Evolutionary conservation across 352 stramenopile species (phyloP).

Genomic region (Thraustochytrium aureum): DNA sequence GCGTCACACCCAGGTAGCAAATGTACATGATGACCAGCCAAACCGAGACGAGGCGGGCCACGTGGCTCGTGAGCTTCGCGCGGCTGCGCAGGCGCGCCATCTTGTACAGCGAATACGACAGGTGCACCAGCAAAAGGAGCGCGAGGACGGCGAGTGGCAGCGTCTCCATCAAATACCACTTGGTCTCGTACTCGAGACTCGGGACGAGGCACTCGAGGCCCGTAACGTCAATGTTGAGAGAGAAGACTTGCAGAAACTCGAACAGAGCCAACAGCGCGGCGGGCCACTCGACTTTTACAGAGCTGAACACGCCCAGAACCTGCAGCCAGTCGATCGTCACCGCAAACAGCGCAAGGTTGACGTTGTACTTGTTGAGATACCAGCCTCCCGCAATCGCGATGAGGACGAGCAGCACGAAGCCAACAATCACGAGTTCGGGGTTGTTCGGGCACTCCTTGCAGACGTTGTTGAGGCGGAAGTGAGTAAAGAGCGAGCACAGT

Average conservation of each 20-base stretch:
- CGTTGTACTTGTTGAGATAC: slow-evolving; percentile 54
- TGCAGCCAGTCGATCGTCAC: slow-evolving; percentile 81
- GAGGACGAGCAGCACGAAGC: slow-evolving; percentile 46
- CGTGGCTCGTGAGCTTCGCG: slow-evolving; percentile 18
- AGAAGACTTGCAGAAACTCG: slow-evolving; percentile 70
- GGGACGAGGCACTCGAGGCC: slow-evolving; percentile 73
- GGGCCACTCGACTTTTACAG: slow-evolving; percentile 70
- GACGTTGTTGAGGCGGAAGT: slow-evolving; percentile 57
- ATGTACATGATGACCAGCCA: slow-evolving; percentile 54
- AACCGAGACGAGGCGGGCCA: slow-evolving; percentile 12
- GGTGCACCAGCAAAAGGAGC: slow-evolving; percentile 46
- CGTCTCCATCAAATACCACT: slow-evolving; percentile 61
- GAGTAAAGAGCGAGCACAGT: slow-evolving; percentile 31
- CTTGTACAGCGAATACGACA: slow-evolving; percentile 49
- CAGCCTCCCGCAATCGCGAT: slow-evolving; percentile 45
- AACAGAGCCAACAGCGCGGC: slow-evolving; percentile 66
- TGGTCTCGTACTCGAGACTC: slow-evolving; percentile 70
- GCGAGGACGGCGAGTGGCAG: slow-evolving; percentile 42
- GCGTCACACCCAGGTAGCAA: slow-evolving; percentile 54
- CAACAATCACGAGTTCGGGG: slow-evolving; percentile 48
- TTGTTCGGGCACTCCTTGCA: slow-evolving; percentile 59
- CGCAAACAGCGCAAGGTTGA: slow-evolving; percentile 64
- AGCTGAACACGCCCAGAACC: slow-evolving; percentile 74
- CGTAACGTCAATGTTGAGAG: slow-evolving; percentile 75
- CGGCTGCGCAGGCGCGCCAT: not conserved